Evolutionary conservation across 2,329 filamentous ascomycete genomes (phyloP).

Genomic region (Verticillium longisporum): DNA sequence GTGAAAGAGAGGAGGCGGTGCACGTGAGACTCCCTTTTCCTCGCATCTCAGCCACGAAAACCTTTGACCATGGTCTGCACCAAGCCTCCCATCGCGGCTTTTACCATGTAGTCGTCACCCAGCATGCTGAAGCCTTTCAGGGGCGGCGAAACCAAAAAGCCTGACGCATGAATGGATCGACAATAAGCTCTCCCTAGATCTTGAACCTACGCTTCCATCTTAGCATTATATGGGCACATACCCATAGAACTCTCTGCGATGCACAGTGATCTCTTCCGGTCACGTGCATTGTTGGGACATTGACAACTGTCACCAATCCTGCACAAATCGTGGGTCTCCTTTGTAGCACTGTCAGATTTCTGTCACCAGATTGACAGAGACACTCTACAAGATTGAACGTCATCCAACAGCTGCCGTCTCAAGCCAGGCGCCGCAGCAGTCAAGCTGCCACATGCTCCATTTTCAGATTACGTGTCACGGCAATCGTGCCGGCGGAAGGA

Average conservation of each 20-base stretch:
- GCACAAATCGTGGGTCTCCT: not conserved
- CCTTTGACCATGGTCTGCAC: not conserved
- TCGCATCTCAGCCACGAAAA: constrained; percentile 1
- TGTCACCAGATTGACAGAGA: not conserved
- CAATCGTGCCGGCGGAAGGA: not conserved
- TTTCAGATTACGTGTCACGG: not conserved
- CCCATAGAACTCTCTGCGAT: too few species aligned
- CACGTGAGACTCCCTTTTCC: constrained; percentile 3
- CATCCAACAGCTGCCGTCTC: not conserved
- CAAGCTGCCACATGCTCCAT: not conserved
- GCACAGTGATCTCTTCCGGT: too few species aligned
- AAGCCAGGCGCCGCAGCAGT: not conserved
- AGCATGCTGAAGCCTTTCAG: not conserved
- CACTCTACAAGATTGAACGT: not conserved
- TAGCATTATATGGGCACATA: too few species aligned
- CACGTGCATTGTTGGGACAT: too few species aligned
- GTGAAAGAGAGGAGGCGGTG: constrained; percentile 8
- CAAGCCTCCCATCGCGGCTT: not conserved
- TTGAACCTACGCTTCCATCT: too few species aligned
- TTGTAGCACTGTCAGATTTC: too few species aligned
- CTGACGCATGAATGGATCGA: too few species aligned
- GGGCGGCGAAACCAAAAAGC: too few species aligned
- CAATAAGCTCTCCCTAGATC: too few species aligned
- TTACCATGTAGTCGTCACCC: not conserved
- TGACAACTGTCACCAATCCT: not conserved